Evolutionary conservation across 1,139 yeast genomes (phyloP), one percentile per base, ranked within the genome.

Genomic region (Sugiyamaella grinbergsii): DNA sequence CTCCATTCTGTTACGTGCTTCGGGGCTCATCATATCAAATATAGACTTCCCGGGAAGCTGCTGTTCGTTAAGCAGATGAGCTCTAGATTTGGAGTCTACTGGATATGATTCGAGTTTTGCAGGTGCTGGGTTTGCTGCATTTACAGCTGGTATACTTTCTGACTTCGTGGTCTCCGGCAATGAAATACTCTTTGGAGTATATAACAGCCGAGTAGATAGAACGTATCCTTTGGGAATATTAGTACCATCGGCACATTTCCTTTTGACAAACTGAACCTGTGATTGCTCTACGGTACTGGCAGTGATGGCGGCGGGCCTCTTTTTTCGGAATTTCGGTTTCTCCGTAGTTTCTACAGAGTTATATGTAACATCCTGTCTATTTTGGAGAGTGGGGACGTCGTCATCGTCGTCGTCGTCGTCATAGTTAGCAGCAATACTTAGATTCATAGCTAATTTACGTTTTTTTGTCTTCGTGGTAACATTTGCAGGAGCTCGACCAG

Each of bases 211-310:
- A 19, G 55, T 46, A 5, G 55, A 44, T 5, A 56, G 34, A 4
- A 50, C 55, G 33, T 58, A 62, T 7, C 63, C 64, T 1, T 50
- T 47, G 6, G 58, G 54, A 5, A 63, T 58, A 8, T 38, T 47
- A 3, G 52, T 48, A 11, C 63, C 66, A 47, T 55, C 64, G 13
- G 43, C 32, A 33, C 58, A 58, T 20, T 42, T 49, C 5, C 41
- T 33, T 34, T 28, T 47, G 10, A 38, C 23, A 18, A 49, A 33
- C 15, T 37, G 24, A 6, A 15, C 37, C 13, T 20, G 24, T 18
- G 42, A 29, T 33, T 47, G 28, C 22, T 42, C 22, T 29, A 22
- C 24, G 32, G 33, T 10, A 26, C 16, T 8, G 19, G 31, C 32
- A 34, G 28, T 8, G 36, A n/a, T n/a, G 2, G 19, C 20, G 5